A percentile compares a stretch with the other conserved stretches of the same genome.
phyloP scores from a whole-genome alignment of 2,329 filamentous ascomycete species.

The Aspergillus pseudotamarii region DNA sequence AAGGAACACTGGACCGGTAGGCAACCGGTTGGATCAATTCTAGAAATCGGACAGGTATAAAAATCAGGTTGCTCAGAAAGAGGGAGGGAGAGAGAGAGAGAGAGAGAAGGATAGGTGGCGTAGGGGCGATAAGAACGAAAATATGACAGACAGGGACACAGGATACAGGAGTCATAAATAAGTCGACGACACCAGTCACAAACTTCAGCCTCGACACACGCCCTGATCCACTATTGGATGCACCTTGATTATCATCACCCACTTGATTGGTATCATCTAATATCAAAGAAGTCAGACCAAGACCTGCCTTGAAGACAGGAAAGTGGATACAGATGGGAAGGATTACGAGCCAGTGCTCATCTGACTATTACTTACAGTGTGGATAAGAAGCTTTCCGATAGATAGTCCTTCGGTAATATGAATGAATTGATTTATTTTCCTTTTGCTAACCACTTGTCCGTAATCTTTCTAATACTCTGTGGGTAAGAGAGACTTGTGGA shows the following conservation, averaged over 20 bases:
- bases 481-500: not conserved
- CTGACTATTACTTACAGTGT: not conserved
- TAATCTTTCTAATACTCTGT: not conserved
- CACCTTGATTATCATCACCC: not conserved
- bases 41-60: not conserved
- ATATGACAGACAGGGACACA: not conserved
- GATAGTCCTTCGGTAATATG: not conserved
- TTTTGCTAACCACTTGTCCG: not conserved
- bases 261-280: not conserved
- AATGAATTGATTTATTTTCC: not conserved
- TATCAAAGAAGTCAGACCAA: constrained; percentile 7
- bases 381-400: constrained; percentile 2
- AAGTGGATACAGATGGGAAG: not conserved
- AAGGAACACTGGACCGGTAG: not conserved
- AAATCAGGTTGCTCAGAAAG: not conserved
- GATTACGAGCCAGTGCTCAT: constrained; percentile 3
- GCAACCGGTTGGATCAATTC: not conserved
- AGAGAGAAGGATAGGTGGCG: constrained; percentile 1
- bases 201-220: not conserved
- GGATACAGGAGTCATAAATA: constrained; percentile 10
- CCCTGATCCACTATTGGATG: not conserved
- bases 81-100: not conserved
- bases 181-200: constrained; percentile 7
- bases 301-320: not conserved
- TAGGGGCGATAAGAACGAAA: not conserved